Percentiles rank a stretch among this genome's conserved stretches.
These are phyloP conservation scores for Micractinium sp. DNA, from an alignment of 139 green algal genomes.

Conservation along the genomic window DNA sequence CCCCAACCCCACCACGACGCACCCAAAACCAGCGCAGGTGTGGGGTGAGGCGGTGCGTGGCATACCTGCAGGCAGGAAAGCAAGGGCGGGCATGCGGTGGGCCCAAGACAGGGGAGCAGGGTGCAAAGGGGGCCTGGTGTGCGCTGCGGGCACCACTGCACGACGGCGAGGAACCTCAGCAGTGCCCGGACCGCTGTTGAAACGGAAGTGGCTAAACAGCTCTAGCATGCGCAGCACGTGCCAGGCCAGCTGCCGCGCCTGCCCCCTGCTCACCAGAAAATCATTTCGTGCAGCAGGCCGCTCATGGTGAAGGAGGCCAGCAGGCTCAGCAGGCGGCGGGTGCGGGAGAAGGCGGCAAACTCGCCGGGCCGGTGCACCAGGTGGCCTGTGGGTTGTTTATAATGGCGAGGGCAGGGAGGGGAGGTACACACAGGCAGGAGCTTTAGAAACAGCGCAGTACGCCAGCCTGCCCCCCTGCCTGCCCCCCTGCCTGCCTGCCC, in stretches of 20 bases:
- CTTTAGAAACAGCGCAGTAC: no score
- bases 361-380: background rate
- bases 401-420: no score
- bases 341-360: background rate
- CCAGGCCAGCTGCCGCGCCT: no score
- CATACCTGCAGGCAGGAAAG: background rate
- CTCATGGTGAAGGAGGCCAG: background rate
- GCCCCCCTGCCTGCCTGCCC: no score
- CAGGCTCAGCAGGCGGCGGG: background rate
- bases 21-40: slow-evolving; percentile 9
- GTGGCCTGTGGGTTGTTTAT: background rate
- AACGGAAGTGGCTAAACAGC: no score
- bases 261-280: slow-evolving; percentile 2
- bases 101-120: no score
- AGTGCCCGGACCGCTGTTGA: no score
- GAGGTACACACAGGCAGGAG: no score
- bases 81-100: background rate
- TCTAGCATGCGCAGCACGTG: no score
- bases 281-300: slow-evolving; percentile 3
- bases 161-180: background rate
- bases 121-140: no score
- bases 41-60: background rate
- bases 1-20: no score
- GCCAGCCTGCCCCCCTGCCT: no score
- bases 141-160: background rate